Conservation (phyloP, 169 alveolate genomes). For the Plasmodium inui region DNA sequence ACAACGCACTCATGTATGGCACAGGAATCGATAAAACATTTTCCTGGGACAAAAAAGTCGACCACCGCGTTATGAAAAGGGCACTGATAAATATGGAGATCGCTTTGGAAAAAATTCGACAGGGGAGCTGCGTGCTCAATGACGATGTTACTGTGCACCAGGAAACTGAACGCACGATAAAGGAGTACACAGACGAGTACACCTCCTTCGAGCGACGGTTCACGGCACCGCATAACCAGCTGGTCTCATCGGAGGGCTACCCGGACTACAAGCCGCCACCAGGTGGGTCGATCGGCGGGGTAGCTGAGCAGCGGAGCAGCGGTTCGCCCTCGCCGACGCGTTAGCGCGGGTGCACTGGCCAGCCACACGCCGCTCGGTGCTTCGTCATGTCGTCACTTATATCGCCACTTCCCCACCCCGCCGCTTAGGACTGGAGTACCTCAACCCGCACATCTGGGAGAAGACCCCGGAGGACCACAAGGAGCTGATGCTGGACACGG, state of each 20-base stretch:
- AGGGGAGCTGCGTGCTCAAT: slow-evolving; percentile 53
- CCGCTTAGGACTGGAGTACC: slow-evolving; percentile 72
- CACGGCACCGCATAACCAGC: slow-evolving; percentile 15
- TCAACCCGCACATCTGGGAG: slow-evolving; percentile 69
- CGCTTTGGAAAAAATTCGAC: slow-evolving; percentile 75
- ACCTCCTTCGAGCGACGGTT: slow-evolving; percentile 45
- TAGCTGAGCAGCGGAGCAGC: too few species aligned
- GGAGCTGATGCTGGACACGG: slow-evolving; percentile 70
- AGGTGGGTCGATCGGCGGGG: neutral
- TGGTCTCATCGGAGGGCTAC: slow-evolving; percentile 35
- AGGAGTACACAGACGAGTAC: slow-evolving; percentile 46
- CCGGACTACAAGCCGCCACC: slow-evolving; percentile 63
- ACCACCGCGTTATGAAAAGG: slow-evolving; percentile 30
- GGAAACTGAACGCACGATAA: slow-evolving; percentile 21
- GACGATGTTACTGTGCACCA: slow-evolving; percentile 49
- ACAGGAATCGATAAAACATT: slow-evolving; percentile 77
- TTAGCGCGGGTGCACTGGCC: too few species aligned
- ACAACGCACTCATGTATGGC: slow-evolving; percentile 76
- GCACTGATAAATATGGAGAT: slow-evolving; percentile 80
- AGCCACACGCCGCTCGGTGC: too few species aligned
- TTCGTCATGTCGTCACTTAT: neutral
- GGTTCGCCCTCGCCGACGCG: too few species aligned
- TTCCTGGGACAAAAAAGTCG: slow-evolving; percentile 72
- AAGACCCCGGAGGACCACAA: slow-evolving; percentile 76
- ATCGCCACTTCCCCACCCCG: neutral